Base-by-base conservation (phyloP, 2,329 filamentous ascomycete genomes). In the Dothideomycetes sp. region DNA sequence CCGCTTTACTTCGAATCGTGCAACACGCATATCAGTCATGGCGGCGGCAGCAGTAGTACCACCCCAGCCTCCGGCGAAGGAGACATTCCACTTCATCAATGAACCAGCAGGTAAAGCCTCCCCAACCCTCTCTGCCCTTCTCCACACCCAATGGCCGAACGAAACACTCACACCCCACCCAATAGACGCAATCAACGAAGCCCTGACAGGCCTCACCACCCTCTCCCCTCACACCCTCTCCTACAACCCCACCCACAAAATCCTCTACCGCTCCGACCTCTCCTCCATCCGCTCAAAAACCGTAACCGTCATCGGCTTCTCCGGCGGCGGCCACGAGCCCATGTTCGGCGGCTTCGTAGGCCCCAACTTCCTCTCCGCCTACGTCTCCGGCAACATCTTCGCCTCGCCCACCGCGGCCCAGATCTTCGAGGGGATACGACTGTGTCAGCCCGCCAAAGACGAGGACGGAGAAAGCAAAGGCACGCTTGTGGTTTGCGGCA, bases 281-380 rank as follows among this genome's bases (percentile, higher is more conserved):
- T 16, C 42, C 30, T 41, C 46, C 7, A 59, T 59, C 48, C 49
- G 48, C 36, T 31, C 45, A 34, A 40, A 47, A 19, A 55, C 57
- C 43, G 57, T 59, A 30, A 59, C 56, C 4, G 57, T 54, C 17
- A 56, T 60, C 32, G 57, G 53, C 19, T 60, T 60, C 45, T 53
- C 55, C 3, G 58, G 58, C 33, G 58, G 56, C 35, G 58, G 58
- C 16, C 58, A 61, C 54, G 75, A 79, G 49, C 75, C 75, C 15
- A 76, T 75, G 45, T 79, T 75, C 69, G 64, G 72, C 2, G 76
- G 76, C 39, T 80, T 79, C 49, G 77, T 81, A 2, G 77, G 77
- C 39, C 53, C 59, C 41, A 77, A 76, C 52, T 65, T 79, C 58
- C 66, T 81, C n/a, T 65, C 73, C 2, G 75, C 74, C 4, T 70